Percentiles rank a stretch among this genome's conserved stretches.
Evolutionary conservation across 2,329 filamentous ascomycete species (phyloP).

Genomic region (Periconia macrospinosa): DNA sequence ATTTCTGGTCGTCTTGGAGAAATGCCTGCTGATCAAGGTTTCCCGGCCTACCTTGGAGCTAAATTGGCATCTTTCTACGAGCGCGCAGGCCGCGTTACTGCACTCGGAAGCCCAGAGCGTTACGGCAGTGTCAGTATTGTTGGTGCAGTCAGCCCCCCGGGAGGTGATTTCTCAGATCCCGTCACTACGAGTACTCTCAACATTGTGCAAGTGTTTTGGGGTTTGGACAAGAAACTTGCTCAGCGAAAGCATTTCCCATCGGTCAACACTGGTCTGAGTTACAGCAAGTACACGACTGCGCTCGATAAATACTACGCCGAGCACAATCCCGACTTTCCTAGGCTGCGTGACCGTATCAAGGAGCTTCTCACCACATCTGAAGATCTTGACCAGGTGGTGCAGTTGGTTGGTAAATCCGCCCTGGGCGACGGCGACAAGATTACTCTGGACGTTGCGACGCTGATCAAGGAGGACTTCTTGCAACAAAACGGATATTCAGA

Average conservation of each 20-base stretch:
- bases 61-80: constrained; percentile 99
- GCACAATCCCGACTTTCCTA: constrained; percentile 90
- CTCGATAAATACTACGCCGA: constrained; percentile 95
- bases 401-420: constrained; percentile 96
- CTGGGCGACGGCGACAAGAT: constrained; percentile 98
- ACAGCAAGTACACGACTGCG: constrained; percentile 91
- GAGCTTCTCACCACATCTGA: constrained; percentile 93
- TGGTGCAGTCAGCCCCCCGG: constrained; percentile 93
- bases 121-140: constrained; percentile 95
- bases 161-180: constrained; percentile 98
- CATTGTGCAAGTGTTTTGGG: constrained; percentile 99
- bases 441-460: constrained; percentile 84
- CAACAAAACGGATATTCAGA: constrained; percentile 99
- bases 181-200: constrained; percentile 90
- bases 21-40: constrained; percentile 99
- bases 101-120: constrained; percentile 86
- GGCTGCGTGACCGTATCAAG: constrained; percentile 88
- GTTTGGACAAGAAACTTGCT: constrained; percentile 98
- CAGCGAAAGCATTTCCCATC: constrained; percentile 99
- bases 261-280: constrained; percentile 91
- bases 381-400: constrained; percentile 97
- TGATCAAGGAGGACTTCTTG: constrained; percentile 98
- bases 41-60: constrained; percentile 93
- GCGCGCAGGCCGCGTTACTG: constrained; percentile 84
- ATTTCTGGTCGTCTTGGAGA: constrained; percentile 98